Percentiles rank a stretch among this genome's conserved stretches.
phyloP scores from a whole-genome alignment of 2,329 filamentous ascomycete genomes.

The Exophiala phaeomuriformis region DNA sequence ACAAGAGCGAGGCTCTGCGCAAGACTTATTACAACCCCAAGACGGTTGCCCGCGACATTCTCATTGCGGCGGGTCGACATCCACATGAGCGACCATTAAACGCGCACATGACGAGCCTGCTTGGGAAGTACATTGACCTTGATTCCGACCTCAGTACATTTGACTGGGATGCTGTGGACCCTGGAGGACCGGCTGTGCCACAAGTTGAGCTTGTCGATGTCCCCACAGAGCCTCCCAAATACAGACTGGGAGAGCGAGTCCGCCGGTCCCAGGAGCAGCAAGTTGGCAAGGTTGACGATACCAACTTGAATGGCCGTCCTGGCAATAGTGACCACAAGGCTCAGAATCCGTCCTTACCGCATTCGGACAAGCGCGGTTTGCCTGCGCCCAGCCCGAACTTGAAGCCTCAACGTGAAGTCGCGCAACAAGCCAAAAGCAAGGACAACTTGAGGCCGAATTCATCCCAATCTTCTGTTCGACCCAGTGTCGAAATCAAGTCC shows the following conservation, averaged over 20 bases:
- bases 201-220: conserved; percentile 28
- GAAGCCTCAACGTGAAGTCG: not conserved
- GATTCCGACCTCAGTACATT: conserved; percentile 51
- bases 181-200: conserved; percentile 40
- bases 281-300: too few species aligned
- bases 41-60: conserved; percentile 57
- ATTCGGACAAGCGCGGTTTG: conserved; percentile 18
- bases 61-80: conserved; percentile 56
- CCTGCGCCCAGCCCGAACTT: not conserved
- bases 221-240: conserved; percentile 24
- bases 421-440: not conserved
- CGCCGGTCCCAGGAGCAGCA: too few species aligned
- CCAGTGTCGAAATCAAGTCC: not conserved
- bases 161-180: conserved; percentile 56
- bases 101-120: conserved; percentile 48
- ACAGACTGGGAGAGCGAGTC: conserved; percentile 18
- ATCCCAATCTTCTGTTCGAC: not conserved
- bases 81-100: conserved; percentile 54
- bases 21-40: conserved; percentile 52
- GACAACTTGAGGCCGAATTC: not conserved
- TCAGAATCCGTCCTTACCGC: conserved; percentile 11
- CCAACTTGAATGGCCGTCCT: too few species aligned
- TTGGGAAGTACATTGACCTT: conserved; percentile 38
- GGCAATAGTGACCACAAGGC: not conserved
- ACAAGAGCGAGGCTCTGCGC: conserved; percentile 33